These are phyloP conservation scores for Zygosaccharomyces pseudorouxii DNA, from an alignment of 805 yeast species.

Conservation along the genomic window DNA sequence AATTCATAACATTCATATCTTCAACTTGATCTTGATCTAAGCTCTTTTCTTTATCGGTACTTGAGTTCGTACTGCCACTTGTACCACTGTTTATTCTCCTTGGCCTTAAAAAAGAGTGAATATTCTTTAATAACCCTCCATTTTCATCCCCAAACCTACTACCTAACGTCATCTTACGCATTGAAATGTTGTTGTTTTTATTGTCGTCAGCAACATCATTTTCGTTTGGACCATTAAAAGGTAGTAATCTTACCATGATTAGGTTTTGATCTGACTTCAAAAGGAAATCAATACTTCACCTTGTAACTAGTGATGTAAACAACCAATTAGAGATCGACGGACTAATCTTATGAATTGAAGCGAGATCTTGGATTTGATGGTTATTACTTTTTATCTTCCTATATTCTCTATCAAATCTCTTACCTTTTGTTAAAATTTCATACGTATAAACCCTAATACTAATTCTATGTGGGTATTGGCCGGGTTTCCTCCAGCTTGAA, in stretches of 20 bases:
- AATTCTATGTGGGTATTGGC: not conserved
- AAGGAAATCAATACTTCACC: slow-evolving; percentile 1
- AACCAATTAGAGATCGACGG: not conserved
- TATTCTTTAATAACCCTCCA: slow-evolving; percentile 21
- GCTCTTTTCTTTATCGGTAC: not conserved
- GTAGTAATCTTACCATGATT: slow-evolving; percentile 7
- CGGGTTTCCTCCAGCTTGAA: not conserved
- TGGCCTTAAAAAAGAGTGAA: slow-evolving; percentile 22
- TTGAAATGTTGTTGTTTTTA: not conserved
- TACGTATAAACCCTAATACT: not conserved
- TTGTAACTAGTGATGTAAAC: slow-evolving; percentile 2
- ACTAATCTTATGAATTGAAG: not conserved
- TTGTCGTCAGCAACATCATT: slow-evolving; percentile 3
- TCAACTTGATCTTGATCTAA: slow-evolving; percentile 9
- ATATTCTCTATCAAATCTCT: too few species aligned
- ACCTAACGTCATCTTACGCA: slow-evolving; percentile 18
- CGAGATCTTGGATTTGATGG: too few species aligned
- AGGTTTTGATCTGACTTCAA: not conserved
- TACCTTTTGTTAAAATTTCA: not conserved
- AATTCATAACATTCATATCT: not conserved
- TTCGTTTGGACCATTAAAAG: slow-evolving; percentile 9
- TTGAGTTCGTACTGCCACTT: not conserved
- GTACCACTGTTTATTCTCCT: slow-evolving; percentile 8
- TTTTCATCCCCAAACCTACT: slow-evolving; percentile 22
- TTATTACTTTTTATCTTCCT: too few species aligned